These are phyloP conservation scores for Hirsutella thompsonii DNA, from an alignment of 2,329 filamentous ascomycete species.

Conservation along the genomic window DNA sequence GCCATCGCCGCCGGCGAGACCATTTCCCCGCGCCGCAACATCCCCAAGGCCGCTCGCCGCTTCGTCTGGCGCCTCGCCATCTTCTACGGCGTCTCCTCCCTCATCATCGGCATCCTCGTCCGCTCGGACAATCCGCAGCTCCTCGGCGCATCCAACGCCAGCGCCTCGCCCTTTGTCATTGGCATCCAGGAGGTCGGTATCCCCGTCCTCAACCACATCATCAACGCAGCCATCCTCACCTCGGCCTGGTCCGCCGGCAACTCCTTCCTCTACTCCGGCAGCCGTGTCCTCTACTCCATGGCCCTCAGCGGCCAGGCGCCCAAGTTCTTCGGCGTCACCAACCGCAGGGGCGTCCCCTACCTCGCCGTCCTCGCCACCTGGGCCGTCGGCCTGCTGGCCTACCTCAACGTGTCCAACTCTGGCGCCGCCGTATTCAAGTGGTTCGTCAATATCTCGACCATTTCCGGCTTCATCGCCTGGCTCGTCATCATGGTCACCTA, in stretches of 20 bases:
- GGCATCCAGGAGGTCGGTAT: constrained; percentile 57
- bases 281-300: constrained; percentile 57
- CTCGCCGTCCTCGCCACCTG: constrained; percentile 38
- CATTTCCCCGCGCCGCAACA: constrained; percentile 48
- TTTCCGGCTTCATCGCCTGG: constrained; percentile 48
- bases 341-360: constrained; percentile 47
- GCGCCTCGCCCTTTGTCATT: constrained; percentile 50
- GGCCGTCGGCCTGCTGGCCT: constrained; percentile 52
- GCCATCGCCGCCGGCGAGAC: constrained; percentile 54
- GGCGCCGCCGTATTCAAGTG: constrained; percentile 55
- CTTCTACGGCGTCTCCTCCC: constrained; percentile 50
- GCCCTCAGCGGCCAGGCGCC: constrained; percentile 56
- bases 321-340: constrained; percentile 44
- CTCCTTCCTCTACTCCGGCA: constrained; percentile 52
- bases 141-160: constrained; percentile 41
- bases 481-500: constrained; percentile 45
- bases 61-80: constrained; percentile 49
- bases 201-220: constrained; percentile 46
- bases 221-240: constrained; percentile 56
- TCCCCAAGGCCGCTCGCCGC: constrained; percentile 50
- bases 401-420: constrained; percentile 52
- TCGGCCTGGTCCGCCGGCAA: constrained; percentile 52
- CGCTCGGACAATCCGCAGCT: constrained; percentile 53
- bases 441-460: constrained; percentile 59
- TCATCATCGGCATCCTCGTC: constrained; percentile 48